phyloP scores from a whole-genome alignment of 805 yeast genomes.

The Priceomyces haplophilus region DNA sequence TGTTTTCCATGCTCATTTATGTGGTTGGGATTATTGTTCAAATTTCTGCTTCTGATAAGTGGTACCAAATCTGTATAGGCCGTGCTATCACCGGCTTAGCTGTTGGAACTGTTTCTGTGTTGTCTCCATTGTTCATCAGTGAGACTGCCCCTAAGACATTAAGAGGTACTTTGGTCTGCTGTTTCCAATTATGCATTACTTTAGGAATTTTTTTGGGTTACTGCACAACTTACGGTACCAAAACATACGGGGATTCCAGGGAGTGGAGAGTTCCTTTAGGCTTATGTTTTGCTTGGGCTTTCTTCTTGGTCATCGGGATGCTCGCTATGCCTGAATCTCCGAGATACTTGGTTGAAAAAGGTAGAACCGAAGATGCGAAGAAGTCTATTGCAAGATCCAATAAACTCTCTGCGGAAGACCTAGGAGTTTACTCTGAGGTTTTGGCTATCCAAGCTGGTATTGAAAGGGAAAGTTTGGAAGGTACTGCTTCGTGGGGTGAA shows the following conservation, averaged over 20 bases:
- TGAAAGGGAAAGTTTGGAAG: slow-evolving; percentile 59
- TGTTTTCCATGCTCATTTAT: slow-evolving; percentile 52
- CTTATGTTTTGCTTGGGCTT: slow-evolving; percentile 53
- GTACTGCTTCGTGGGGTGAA: slow-evolving; percentile 64
- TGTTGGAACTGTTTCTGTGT: slow-evolving; percentile 68
- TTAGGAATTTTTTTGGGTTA: slow-evolving; percentile 70
- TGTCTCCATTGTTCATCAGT: slow-evolving; percentile 63
- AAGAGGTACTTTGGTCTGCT: slow-evolving; percentile 69
- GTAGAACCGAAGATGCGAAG: slow-evolving; percentile 52
- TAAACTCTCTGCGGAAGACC: slow-evolving; percentile 52
- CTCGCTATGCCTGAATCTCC: slow-evolving; percentile 69
- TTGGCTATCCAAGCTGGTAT: slow-evolving; percentile 57
- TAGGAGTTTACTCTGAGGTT: slow-evolving; percentile 52
- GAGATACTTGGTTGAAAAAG: slow-evolving; percentile 54
- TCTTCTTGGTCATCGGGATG: slow-evolving; percentile 49
- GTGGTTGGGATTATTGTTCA: slow-evolving; percentile 61
- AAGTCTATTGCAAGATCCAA: slow-evolving; percentile 55
- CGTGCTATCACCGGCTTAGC: slow-evolving; percentile 67
- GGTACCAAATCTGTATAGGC: slow-evolving; percentile 67
- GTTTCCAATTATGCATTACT: slow-evolving; percentile 68
- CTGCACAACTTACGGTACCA: slow-evolving; percentile 64
- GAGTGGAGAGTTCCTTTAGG: slow-evolving; percentile 72
- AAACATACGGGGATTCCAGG: slow-evolving; percentile 46
- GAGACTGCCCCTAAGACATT: slow-evolving; percentile 68
- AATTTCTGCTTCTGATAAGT: slow-evolving; percentile 49